phyloP scores from a whole-genome alignment of 2,329 filamentous ascomycete species.

The Fusarium metavorans region DNA sequence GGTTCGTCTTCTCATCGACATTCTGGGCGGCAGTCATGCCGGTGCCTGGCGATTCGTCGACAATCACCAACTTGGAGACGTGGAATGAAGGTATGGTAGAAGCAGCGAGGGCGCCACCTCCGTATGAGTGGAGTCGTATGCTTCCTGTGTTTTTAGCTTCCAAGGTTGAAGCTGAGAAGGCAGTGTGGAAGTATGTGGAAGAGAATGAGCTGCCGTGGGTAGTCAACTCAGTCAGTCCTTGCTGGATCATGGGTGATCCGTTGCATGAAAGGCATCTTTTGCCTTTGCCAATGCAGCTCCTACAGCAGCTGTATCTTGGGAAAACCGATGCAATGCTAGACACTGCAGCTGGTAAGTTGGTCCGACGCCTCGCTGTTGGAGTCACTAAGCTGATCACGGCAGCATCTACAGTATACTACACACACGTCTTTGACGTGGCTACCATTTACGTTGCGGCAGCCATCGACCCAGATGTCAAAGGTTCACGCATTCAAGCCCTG shows the following conservation, averaged over 20 bases:
- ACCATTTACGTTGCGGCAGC: not conserved
- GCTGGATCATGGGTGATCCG: conserved; percentile 10
- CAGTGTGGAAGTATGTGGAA: not conserved
- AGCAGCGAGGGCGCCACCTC: not conserved
- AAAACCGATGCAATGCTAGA: not conserved
- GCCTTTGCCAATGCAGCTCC: not conserved
- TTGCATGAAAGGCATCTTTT: not conserved
- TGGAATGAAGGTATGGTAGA: conserved; percentile 4
- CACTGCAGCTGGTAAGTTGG: not conserved
- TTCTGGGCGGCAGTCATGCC: not conserved
- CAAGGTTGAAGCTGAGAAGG: conserved; percentile 5
- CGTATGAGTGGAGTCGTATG: conserved; percentile 3
- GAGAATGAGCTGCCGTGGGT: conserved; percentile 2
- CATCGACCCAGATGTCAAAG: not conserved
- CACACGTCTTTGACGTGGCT: not conserved
- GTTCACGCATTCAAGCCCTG: not conserved
- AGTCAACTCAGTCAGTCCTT: conserved; percentile 4
- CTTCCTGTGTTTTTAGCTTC: not conserved
- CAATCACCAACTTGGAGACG: conserved; percentile 5
- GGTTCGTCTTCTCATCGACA: not conserved
- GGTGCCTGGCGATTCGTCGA: not conserved
- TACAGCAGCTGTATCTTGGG: conserved; percentile 2
- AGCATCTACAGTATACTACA: not conserved
- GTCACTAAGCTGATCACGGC: not conserved
- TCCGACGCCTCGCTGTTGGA: not conserved